A percentile compares a stretch with the other conserved stretches of the same genome.
Conservation (phyloP, 139 green algal genomes). For the Chlorella sp. region DNA sequence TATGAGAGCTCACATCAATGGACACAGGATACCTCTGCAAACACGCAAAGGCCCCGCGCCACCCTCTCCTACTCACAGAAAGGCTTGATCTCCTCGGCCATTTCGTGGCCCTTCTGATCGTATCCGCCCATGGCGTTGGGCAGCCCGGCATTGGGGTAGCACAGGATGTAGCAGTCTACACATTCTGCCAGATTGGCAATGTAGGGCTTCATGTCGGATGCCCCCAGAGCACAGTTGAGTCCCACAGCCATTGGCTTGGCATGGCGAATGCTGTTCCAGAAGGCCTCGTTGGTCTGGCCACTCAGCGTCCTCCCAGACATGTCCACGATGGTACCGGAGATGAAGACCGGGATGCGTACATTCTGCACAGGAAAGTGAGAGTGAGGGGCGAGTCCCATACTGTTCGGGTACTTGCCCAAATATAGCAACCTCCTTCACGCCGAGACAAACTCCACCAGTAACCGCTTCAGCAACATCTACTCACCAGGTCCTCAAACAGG, state of each 20-base stretch:
- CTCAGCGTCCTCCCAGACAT: conserved; percentile 91
- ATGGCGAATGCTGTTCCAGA: conserved; percentile 94
- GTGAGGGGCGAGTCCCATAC: not conserved
- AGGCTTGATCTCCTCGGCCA: conserved; percentile 89
- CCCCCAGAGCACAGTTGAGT: conserved; percentile 96
- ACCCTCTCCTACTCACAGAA: conserved; percentile 71
- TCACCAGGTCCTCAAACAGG: conserved; percentile 77
- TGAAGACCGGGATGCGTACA: conserved; percentile 87
- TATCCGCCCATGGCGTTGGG: conserved; percentile 98
- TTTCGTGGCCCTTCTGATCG: conserved; percentile 91
- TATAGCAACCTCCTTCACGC: not conserved
- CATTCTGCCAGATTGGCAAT: conserved; percentile 86
- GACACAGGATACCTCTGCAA: conserved; percentile 5
- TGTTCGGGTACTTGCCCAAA: not conserved
- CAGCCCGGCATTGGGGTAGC: conserved; percentile 96
- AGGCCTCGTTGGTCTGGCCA: conserved; percentile 97
- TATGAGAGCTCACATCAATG: not conserved
- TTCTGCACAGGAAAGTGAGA: conserved; percentile 28
- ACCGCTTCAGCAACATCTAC: not conserved
- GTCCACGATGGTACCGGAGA: conserved; percentile 96
- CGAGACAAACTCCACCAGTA: not conserved
- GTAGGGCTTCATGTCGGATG: conserved; percentile 94
- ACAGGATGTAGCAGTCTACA: conserved; percentile 93
- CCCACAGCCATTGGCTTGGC: conserved; percentile 91
- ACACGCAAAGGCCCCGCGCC: too few species aligned